phyloP scores from a whole-genome alignment of 768 basidiomycete species.

The Xanthoconium purpureum region DNA sequence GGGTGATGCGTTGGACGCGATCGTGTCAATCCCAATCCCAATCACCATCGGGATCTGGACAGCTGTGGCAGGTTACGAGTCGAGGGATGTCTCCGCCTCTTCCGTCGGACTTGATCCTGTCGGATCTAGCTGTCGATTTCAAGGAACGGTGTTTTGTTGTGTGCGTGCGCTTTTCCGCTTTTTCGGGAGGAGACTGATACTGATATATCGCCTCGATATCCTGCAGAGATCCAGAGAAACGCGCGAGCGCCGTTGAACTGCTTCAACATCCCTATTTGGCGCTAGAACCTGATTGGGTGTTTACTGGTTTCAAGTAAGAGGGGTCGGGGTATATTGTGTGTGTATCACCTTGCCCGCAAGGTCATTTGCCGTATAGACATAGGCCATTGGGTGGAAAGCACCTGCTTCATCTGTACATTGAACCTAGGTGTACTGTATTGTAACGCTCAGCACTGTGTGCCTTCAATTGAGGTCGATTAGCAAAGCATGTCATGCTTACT shows the following conservation, averaged over 20 bases:
- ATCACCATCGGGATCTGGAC: not conserved
- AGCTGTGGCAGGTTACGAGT: conserved; percentile 53
- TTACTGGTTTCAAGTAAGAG: conserved; percentile 43
- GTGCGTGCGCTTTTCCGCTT: conserved; percentile 34
- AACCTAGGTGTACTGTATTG: no score
- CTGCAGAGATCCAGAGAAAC: conserved; percentile 69
- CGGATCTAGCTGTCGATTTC: not conserved
- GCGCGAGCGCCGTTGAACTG: conserved; percentile 74
- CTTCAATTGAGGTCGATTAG: no score
- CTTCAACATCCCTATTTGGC: conserved; percentile 47
- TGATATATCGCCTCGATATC: not conserved
- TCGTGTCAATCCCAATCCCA: no score
- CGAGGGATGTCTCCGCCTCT: conserved; percentile 60
- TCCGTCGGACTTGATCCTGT: not conserved
- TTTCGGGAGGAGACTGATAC: not conserved
- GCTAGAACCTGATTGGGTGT: conserved; percentile 56
- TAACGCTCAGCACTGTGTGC: no score
- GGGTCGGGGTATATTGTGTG: not conserved
- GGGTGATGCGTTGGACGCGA: not conserved
- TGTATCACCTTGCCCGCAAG: no score
- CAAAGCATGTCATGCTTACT: no score
- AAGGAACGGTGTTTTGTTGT: conserved; percentile 77
- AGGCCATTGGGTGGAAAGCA: no score
- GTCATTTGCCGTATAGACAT: no score
- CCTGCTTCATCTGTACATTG: no score